Base-by-base conservation (phyloP, 768 basidiomycete species). In the Boletus insuetus region DNA sequence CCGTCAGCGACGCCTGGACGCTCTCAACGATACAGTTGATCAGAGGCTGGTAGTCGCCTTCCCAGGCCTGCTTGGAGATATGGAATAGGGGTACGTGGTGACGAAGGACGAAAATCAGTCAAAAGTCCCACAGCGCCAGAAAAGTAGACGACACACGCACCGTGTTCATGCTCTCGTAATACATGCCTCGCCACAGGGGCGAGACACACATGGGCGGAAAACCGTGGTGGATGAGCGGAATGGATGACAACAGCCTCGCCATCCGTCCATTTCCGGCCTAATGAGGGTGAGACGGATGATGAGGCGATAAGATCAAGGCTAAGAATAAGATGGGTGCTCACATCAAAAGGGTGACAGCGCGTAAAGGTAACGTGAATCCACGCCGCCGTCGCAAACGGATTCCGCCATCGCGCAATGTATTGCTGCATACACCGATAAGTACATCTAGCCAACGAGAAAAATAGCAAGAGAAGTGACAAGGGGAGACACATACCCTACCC, bases 261-360 rank as follows among this genome's bases (percentile, higher is more conserved):
- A 73, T 67, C 10, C 71, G 64, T n/a, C 73, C 69, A 53, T 73
- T 73, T 44, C 73, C 71, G 19, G 73, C 67, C 71, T 72, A 24
- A 14, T 43, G 24, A 24, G 24, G 37, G 40, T 3, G 9, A 9
- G 17, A 50, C 20, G 17, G 32, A n/a, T 20, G 12, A 47, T 38
- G 35, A 48, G 31, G 31, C 17, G 42, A 59, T 39, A 14, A 41
- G 37, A 45, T 10, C 5, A 12, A 17, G 31, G 24, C n/a, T 3
- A 7, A 17, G 8, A 51, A 38, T 14, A 11, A 48, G 4, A 17
- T 9, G 26, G 12, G 20, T 1, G 31, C 70, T 52, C 57, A 72
- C 71, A 42, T 72, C 71, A 32, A 72, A 72, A 0, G 71, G 71
- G 34, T 74, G 71, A 46, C 71, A 74, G 2, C 70, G 63, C 17